These are phyloP conservation scores for Hansenula anomala DNA, from an alignment of 1,139 yeast genomes.

Conservation along the genomic window DNA sequence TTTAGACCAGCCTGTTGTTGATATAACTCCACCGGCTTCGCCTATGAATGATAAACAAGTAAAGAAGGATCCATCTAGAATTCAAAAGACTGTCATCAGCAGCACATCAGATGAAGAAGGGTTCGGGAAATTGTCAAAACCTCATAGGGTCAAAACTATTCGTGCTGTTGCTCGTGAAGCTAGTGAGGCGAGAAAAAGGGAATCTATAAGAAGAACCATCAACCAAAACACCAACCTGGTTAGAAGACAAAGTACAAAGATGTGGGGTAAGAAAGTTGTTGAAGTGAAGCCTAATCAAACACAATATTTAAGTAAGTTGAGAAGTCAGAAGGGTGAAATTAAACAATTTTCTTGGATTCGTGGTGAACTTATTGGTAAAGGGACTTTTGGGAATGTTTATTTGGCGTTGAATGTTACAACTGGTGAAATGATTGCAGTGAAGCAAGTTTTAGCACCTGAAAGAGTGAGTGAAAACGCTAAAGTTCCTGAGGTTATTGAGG, in stretches of 20 bases:
- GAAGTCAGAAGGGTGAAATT: conserved; percentile 57
- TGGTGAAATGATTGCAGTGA: conserved; percentile 98
- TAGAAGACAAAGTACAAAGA: conserved; percentile 79
- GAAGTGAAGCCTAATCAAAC: conserved; percentile 81
- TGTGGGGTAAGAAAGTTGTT: conserved; percentile 95
- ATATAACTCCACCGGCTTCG: conserved; percentile 60
- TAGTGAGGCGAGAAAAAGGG: conserved; percentile 47
- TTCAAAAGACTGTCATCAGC: conserved; percentile 11
- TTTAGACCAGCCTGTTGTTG: conserved; percentile 86
- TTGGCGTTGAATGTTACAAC: conserved; percentile 92
- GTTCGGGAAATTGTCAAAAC: conserved; percentile 19
- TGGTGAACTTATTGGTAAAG: conserved; percentile 95
- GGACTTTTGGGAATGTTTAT: conserved; percentile 95
- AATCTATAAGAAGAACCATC: conserved; percentile 29
- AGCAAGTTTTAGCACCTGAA: conserved; percentile 74
- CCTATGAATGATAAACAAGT: conserved; percentile 28
- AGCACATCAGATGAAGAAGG: conserved; percentile 14
- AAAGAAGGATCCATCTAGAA: conserved; percentile 15
- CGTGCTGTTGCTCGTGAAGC: conserved; percentile 94
- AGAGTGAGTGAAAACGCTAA: conserved; percentile 40
- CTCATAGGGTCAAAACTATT: conserved; percentile 73
- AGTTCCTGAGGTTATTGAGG: conserved; percentile 63
- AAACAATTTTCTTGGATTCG: conserved; percentile 90
- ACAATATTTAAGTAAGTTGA: conserved; percentile 51
- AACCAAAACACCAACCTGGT: conserved; percentile 33